Conservation (phyloP, 1,284 basidiomycete genomes). For the Wallemia mellicola region DNA sequence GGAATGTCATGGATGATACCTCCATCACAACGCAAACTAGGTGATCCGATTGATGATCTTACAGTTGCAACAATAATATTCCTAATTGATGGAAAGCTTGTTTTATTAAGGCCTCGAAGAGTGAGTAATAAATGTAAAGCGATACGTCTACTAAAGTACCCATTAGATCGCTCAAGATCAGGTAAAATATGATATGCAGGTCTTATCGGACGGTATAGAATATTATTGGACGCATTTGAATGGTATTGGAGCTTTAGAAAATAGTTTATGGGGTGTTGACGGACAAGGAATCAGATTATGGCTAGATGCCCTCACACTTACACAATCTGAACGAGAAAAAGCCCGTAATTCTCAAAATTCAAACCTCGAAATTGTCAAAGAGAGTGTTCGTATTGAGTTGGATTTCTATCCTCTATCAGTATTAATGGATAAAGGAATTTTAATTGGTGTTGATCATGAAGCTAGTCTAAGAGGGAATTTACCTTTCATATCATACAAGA, state of each 20-base stretch:
- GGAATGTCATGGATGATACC: slow-evolving; percentile 96
- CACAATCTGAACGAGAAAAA: slow-evolving; percentile 11
- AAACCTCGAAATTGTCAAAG: slow-evolving; percentile 38
- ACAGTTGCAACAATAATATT: slow-evolving; percentile 83
- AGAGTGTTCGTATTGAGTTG: slow-evolving; percentile 63
- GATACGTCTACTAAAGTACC: too few species aligned
- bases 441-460: slow-evolving; percentile 83
- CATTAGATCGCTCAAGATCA: slow-evolving; percentile 46
- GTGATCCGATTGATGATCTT: slow-evolving; percentile 77
- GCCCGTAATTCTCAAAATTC: slow-evolving; percentile 13
- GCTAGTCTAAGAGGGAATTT: slow-evolving; percentile 42
- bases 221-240: slow-evolving; percentile 95
- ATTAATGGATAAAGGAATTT: slow-evolving; percentile 92
- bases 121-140: too few species aligned
- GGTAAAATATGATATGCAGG: slow-evolving; percentile 90
- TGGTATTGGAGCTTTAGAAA: slow-evolving; percentile 71
- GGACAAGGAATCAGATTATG: slow-evolving; percentile 66
- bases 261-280: slow-evolving; percentile 93
- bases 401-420: slow-evolving; percentile 91
- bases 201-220: slow-evolving; percentile 80
- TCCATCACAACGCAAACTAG: slow-evolving; percentile 61
- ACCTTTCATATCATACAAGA: slow-evolving; percentile 71
- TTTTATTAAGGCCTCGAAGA: slow-evolving; percentile 55
- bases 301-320: slow-evolving; percentile 80
- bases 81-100: slow-evolving; percentile 74